Percentiles rank a stretch among this genome's conserved stretches.
Evolutionary conservation across 2,329 filamentous ascomycete species (phyloP).

Genomic region (Neofusicoccum ribis): DNA sequence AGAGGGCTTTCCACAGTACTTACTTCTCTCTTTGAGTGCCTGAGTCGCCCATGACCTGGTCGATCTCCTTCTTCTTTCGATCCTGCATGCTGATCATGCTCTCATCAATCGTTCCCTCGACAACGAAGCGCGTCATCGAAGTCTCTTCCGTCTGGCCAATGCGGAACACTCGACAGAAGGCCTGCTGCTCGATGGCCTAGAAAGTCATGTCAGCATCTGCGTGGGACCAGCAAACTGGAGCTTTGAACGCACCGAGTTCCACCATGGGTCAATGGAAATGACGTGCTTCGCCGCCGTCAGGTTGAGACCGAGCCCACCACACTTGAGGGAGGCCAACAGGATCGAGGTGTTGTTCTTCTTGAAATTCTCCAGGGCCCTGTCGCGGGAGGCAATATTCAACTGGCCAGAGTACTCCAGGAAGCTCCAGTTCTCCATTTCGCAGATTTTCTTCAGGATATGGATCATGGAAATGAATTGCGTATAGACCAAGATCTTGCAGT

Average conservation of each 20-base stretch:
- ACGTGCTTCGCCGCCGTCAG: constrained; percentile 56
- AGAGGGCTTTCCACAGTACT: neutral
- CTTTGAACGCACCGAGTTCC: constrained; percentile 48
- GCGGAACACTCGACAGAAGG: constrained; percentile 62
- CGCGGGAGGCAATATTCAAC: constrained; percentile 46
- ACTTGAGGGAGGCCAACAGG: constrained; percentile 58
- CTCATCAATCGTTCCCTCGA: constrained; percentile 59
- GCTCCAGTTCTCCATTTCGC: constrained; percentile 50
- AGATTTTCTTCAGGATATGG: constrained; percentile 53
- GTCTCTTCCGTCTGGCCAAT: constrained; percentile 65
- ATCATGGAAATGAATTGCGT: constrained; percentile 60
- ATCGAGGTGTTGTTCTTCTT: constrained; percentile 43
- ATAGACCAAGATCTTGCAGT: constrained; percentile 61
- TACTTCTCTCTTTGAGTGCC: constrained; percentile 31
- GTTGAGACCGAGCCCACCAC: constrained; percentile 60
- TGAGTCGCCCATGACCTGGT: constrained; percentile 45
- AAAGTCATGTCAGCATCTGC: neutral
- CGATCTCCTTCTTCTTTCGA: constrained; percentile 51
- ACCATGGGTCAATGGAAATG: constrained; percentile 55
- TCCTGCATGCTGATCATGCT: constrained; percentile 57
- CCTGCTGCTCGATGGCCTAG: constrained; percentile 61
- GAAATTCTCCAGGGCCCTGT: constrained; percentile 51
- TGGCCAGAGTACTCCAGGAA: constrained; percentile 53
- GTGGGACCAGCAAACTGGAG: neutral
- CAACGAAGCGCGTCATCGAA: constrained; percentile 58